phyloP scores from a whole-genome alignment of 2,329 filamentous ascomycete genomes.

The Amphichorda felina region DNA sequence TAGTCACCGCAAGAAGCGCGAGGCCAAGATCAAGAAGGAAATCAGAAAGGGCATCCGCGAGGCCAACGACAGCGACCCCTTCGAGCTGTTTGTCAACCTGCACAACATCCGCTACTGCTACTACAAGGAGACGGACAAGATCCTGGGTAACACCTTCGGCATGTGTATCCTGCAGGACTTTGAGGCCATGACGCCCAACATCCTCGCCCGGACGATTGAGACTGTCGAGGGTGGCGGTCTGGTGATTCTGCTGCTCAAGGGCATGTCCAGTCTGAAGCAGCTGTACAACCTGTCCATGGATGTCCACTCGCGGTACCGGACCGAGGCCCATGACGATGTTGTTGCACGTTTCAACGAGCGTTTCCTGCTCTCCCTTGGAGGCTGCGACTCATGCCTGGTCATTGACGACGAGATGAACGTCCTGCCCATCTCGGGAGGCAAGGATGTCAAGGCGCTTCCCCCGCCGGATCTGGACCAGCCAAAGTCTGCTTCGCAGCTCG shows the following conservation, averaged over 20 bases:
- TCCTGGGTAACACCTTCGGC: constrained; percentile 92
- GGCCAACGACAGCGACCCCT: constrained; percentile 84
- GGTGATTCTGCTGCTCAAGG: constrained; percentile 82
- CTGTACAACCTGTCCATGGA: constrained; percentile 97
- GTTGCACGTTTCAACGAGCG: constrained; percentile 95
- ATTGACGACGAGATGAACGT: constrained; percentile 98
- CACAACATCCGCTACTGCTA: constrained; percentile 98
- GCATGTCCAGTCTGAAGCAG: constrained; percentile 94
- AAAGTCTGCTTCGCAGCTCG: constrained; percentile 58
- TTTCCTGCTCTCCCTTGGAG: constrained; percentile 90
- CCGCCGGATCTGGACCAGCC: constrained; percentile 62
- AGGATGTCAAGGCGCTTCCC: constrained; percentile 73
- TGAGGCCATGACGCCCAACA: constrained; percentile 93
- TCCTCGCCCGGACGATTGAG: constrained; percentile 88
- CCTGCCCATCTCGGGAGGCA: constrained; percentile 89
- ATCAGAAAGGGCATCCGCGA: constrained; percentile 92
- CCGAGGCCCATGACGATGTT: constrained; percentile 91
- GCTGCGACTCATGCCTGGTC: constrained; percentile 87
- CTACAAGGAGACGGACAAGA: constrained; percentile 99
- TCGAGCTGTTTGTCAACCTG: constrained; percentile 92
- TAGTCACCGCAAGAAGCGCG: constrained; percentile 92
- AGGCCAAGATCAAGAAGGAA: constrained; percentile 96
- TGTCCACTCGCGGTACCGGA: constrained; percentile 89
- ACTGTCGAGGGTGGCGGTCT: constrained; percentile 94
- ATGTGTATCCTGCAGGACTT: constrained; percentile 99